These are phyloP conservation scores for Kokia cookei DNA, from an alignment of 441 rosid genomes.

Conservation along the genomic window DNA sequence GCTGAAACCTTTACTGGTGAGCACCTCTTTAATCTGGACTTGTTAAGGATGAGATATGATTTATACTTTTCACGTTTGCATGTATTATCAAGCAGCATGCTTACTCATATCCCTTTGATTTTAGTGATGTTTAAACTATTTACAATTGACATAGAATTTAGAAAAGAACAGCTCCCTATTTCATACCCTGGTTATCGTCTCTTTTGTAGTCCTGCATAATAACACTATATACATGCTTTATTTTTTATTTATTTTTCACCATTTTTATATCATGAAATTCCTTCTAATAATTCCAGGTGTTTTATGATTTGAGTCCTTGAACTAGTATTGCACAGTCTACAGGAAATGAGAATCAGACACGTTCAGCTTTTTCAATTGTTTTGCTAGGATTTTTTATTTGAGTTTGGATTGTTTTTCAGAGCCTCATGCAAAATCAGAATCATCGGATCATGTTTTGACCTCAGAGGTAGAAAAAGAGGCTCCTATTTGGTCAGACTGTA, in stretches of 20 bases:
- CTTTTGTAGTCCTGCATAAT: neutral
- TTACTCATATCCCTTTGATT: neutral
- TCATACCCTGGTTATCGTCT: neutral
- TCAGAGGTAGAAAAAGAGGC: slow-evolving; percentile 40
- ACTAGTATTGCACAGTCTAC: neutral
- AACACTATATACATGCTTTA: neutral
- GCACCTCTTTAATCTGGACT: slow-evolving; percentile 15
- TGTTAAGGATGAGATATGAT: slow-evolving; percentile 4
- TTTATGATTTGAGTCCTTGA: neutral
- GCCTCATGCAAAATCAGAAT: slow-evolving; percentile 46
- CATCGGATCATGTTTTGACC: slow-evolving; percentile 39
- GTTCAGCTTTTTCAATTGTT: neutral
- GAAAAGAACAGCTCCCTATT: neutral
- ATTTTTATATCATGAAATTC: neutral
- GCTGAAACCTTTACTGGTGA: slow-evolving; percentile 37
- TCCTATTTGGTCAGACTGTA: slow-evolving; percentile 24
- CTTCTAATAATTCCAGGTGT: neutral
- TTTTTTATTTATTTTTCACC: neutral
- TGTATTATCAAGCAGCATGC: neutral
- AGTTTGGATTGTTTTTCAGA: slow-evolving; percentile 20
- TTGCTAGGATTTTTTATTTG: neutral
- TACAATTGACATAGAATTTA: neutral
- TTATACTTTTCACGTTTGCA: neutral
- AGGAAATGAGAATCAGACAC: neutral
- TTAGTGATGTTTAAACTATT: neutral